phyloP scores from a whole-genome alignment of 1,284 basidiomycete genomes.

The Pterulicium gracile region DNA sequence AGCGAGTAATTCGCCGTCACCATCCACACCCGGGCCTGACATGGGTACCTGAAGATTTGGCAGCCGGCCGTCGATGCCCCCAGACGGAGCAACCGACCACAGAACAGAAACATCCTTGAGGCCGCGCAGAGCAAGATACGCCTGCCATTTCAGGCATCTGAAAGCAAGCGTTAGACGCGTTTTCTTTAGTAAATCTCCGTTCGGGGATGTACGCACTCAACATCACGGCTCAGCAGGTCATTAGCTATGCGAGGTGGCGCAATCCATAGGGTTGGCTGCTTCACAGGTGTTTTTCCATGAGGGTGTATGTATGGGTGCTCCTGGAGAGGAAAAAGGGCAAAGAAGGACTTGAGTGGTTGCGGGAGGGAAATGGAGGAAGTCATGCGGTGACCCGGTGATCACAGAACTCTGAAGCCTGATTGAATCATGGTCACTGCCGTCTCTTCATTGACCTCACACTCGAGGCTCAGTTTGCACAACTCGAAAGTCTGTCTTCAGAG shows the following conservation, averaged over 20 bases:
- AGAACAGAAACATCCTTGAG: slow-evolving; percentile 40
- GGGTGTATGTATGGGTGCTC: slow-evolving; percentile 30
- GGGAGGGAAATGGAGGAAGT: no score
- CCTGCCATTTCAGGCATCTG: slow-evolving; percentile 74
- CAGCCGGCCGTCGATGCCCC: slow-evolving; percentile 52
- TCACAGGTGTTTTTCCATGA: slow-evolving; percentile 15
- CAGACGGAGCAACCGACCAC: slow-evolving; percentile 56
- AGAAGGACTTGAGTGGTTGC: slow-evolving; percentile 32
- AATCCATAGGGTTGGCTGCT: slow-evolving; percentile 54
- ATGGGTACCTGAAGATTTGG: slow-evolving; percentile 50
- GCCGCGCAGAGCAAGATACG: slow-evolving; percentile 63
- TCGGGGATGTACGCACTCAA: slow-evolving; percentile 29
- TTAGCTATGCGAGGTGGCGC: slow-evolving; percentile 30
- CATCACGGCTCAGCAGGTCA: slow-evolving; percentile 52
- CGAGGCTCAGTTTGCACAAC: no score
- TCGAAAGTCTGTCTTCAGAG: no score
- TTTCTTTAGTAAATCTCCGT: background rate
- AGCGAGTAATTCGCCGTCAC: slow-evolving; percentile 39
- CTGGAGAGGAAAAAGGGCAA: slow-evolving; percentile 39
- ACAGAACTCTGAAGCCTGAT: no score
- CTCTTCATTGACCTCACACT: no score
- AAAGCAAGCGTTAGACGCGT: background rate
- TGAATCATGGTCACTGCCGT: no score
- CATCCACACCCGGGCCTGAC: slow-evolving; percentile 20
- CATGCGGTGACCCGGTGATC: no score